Conservation (phyloP, 331 rosid genomes). For the Phaseolus coccineus region DNA sequence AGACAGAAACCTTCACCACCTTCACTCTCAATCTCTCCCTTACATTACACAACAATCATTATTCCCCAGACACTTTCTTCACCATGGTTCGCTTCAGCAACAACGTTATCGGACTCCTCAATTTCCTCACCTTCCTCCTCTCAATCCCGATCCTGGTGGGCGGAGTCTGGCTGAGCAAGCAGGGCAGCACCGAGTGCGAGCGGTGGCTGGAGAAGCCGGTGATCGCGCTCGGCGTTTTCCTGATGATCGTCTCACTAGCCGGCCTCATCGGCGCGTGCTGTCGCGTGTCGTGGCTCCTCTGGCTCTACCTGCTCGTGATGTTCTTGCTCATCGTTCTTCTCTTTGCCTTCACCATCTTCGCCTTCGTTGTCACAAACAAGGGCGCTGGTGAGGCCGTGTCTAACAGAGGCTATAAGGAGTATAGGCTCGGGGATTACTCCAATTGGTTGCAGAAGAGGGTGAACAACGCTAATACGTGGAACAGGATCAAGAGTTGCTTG, state of each 20-base stretch:
- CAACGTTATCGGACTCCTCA: constrained; percentile 74
- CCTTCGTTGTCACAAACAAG: constrained; percentile 77
- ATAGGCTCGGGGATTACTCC: constrained; percentile 87
- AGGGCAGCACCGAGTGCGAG: constrained; percentile 72
- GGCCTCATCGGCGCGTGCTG: constrained; percentile 90
- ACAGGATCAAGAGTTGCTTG: constrained; percentile 75
- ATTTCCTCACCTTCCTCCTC: constrained; percentile 70
- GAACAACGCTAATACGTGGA: constrained; percentile 60
- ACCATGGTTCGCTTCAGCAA: constrained; percentile 64
- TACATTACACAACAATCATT: not conserved
- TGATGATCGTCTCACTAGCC: constrained; percentile 71
- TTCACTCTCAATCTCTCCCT: not conserved
- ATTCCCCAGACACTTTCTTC: not conserved
- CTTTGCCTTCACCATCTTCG: constrained; percentile 73
- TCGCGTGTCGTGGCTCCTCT: constrained; percentile 77
- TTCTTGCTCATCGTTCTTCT: constrained; percentile 76
- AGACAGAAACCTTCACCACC: not conserved
- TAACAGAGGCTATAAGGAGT: constrained; percentile 70
- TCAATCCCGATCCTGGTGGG: constrained; percentile 71
- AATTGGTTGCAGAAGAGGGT: constrained; percentile 87
- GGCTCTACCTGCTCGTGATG: constrained; percentile 89
- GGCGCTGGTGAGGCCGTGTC: constrained; percentile 73
- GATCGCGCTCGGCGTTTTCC: constrained; percentile 72
- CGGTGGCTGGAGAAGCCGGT: constrained; percentile 68
- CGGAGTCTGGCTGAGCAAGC: constrained; percentile 81